These are phyloP conservation scores for Anisogramma anomala DNA, from an alignment of 2,329 filamentous ascomycete species.

Conservation along the genomic window DNA sequence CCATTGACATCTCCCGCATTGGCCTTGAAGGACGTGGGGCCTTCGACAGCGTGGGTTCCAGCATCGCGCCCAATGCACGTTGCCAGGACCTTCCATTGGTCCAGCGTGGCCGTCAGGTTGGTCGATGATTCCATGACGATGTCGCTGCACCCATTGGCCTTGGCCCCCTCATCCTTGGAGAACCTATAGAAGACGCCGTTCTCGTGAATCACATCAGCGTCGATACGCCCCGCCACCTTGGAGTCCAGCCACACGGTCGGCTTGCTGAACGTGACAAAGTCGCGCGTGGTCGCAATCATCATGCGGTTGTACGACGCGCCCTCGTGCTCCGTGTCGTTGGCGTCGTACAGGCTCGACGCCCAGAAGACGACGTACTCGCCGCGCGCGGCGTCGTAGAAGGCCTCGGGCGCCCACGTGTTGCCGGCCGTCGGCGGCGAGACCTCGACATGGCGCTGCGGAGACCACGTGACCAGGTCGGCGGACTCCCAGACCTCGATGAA, in stretches of 20 bases:
- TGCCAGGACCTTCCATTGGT: constrained; percentile 32
- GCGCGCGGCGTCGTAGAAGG: constrained; percentile 25
- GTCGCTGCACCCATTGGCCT: constrained; percentile 37
- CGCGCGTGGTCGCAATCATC: constrained; percentile 38
- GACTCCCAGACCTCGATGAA: constrained; percentile 30
- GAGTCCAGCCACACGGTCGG: constrained; percentile 40
- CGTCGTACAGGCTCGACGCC: constrained; percentile 33
- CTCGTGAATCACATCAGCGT: constrained; percentile 37
- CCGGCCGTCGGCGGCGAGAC: constrained; percentile 29
- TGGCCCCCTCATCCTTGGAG: constrained; percentile 42
- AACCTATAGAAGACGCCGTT: constrained; percentile 37
- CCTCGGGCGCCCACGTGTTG: constrained; percentile 31
- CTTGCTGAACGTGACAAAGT: constrained; percentile 38
- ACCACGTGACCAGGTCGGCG: constrained; percentile 28
- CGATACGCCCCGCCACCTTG: constrained; percentile 38
- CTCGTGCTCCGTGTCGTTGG: constrained; percentile 28
- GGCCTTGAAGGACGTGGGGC: constrained; percentile 39
- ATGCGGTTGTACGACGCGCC: constrained; percentile 38
- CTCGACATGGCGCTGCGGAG: constrained; percentile 26
- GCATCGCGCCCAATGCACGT: constrained; percentile 40
- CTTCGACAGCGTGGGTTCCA: constrained; percentile 37
- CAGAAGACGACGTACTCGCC: constrained; percentile 25
- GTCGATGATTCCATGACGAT: constrained; percentile 41
- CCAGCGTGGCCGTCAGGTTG: constrained; percentile 28
- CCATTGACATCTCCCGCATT: constrained; percentile 38